Conservation (phyloP, 139 green algal species). For the Coccomyxa sp. region DNA sequence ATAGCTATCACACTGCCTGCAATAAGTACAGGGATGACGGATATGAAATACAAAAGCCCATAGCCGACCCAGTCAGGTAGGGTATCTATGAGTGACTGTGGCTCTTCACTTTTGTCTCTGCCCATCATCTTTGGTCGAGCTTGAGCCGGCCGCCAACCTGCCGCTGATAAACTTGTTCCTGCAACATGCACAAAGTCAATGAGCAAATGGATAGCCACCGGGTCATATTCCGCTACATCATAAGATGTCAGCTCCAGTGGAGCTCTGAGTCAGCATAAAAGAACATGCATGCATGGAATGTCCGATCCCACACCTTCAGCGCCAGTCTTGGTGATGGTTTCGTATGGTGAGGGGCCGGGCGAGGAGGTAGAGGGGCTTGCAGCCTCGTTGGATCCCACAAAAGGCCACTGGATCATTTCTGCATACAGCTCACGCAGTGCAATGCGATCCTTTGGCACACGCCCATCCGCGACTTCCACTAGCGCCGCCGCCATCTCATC, state of each 20-base stretch:
- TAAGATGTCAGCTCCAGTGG: neutral
- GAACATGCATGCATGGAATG: neutral
- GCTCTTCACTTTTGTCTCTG: slow-evolving; percentile 60
- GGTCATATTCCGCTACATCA: neutral
- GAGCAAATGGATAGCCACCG: neutral
- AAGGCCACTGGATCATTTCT: slow-evolving; percentile 79
- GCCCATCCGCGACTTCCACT: slow-evolving; percentile 69
- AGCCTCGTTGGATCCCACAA: slow-evolving; percentile 23
- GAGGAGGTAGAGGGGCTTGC: neutral
- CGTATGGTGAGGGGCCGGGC: slow-evolving; percentile 11
- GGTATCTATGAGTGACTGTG: slow-evolving; percentile 55
- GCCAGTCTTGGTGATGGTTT: slow-evolving; percentile 21
- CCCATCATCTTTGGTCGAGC: slow-evolving; percentile 33
- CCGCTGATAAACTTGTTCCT: neutral
- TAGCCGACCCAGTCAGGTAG: slow-evolving; percentile 85
- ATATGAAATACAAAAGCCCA: slow-evolving; percentile 74
- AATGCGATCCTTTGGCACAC: slow-evolving; percentile 77
- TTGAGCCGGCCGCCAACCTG: slow-evolving; percentile 21
- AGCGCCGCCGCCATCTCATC: slow-evolving; percentile 85
- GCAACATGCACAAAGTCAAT: neutral
- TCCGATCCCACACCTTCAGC: neutral
- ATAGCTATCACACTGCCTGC: slow-evolving; percentile 57
- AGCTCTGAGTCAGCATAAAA: neutral
- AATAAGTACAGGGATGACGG: slow-evolving; percentile 72
- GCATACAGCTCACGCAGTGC: slow-evolving; percentile 73